These are phyloP conservation scores for Xerophyta viscosa DNA, from an alignment of 106 monocot species.

Conservation along the genomic window DNA sequence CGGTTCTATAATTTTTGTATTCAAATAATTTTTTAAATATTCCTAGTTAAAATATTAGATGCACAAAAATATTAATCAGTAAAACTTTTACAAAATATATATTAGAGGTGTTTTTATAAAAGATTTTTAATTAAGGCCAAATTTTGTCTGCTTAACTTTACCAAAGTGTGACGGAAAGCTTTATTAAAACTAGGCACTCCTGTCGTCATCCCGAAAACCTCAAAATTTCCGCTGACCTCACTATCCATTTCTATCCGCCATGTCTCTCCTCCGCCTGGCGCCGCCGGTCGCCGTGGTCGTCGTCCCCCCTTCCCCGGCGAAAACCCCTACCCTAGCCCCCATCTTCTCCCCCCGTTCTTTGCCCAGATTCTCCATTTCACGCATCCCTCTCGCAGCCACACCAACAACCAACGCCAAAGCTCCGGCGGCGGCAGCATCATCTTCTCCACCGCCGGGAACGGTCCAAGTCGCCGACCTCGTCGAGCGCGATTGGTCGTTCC, in stretches of 20 bases:
- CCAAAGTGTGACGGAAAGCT: too few species aligned
- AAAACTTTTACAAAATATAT: too few species aligned
- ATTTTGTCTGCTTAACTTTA: not conserved
- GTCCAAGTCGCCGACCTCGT: slow-evolving; percentile 29
- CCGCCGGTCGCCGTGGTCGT: not conserved
- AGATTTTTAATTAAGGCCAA: not conserved
- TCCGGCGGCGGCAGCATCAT: not conserved
- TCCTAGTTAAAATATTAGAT: too few species aligned
- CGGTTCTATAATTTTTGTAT: too few species aligned
- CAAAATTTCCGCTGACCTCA: not conserved
- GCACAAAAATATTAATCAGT: too few species aligned
- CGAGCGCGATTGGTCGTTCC: slow-evolving; percentile 66
- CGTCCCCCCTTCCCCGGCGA: too few species aligned
- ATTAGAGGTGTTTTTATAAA: too few species aligned
- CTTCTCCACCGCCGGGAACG: not conserved
- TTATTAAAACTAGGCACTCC: not conserved
- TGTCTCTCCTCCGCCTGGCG: not conserved
- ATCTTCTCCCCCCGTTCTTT: too few species aligned
- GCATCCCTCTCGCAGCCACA: not conserved
- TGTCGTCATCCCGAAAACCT: not conserved
- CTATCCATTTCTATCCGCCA: too few species aligned
- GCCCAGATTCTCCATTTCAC: not conserved
- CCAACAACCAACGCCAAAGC: not conserved
- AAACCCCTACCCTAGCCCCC: too few species aligned
- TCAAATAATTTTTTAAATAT: too few species aligned